Percentiles rank a stretch among this genome's conserved stretches.
These are phyloP conservation scores for Elsinoe australis DNA, from an alignment of 2,329 filamentous ascomycete species.

Conservation along the genomic window DNA sequence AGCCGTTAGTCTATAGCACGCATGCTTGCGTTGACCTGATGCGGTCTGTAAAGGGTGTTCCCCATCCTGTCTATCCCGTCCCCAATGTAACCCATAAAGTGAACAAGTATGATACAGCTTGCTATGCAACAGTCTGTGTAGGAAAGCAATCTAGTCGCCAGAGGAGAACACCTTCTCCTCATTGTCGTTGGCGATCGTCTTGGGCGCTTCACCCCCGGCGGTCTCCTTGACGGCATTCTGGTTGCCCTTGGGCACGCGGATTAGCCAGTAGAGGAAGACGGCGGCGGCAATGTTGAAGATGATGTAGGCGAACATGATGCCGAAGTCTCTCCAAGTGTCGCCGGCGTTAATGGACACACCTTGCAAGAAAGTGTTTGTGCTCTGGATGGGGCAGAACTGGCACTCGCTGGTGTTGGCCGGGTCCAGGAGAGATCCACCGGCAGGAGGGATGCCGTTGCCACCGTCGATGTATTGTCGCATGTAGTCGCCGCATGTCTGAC, in stretches of 20 bases:
- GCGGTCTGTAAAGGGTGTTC: background rate
- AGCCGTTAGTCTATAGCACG: slow-evolving; percentile 9
- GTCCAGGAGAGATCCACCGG: slow-evolving; percentile 35
- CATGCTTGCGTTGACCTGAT: slow-evolving; percentile 4
- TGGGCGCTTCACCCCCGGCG: slow-evolving; percentile 81
- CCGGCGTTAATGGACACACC: slow-evolving; percentile 37
- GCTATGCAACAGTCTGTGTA: background rate
- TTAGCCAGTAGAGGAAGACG: slow-evolving; percentile 47
- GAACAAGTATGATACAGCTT: slow-evolving; percentile 5
- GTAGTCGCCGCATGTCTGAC: slow-evolving; percentile 37
- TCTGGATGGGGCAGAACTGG: slow-evolving; percentile 35
- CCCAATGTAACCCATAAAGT: background rate
- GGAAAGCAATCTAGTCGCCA: slow-evolving; percentile 12
- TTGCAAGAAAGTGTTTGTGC: slow-evolving; percentile 39
- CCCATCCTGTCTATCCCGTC: background rate
- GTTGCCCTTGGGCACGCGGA: slow-evolving; percentile 46
- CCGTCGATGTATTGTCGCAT: slow-evolving; percentile 29
- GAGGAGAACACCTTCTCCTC: slow-evolving; percentile 17
- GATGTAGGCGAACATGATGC: slow-evolving; percentile 47
- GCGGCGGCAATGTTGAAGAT: slow-evolving; percentile 46
- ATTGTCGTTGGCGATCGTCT: slow-evolving; percentile 71
- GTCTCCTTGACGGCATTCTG: slow-evolving; percentile 48
- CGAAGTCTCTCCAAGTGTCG: slow-evolving; percentile 48
- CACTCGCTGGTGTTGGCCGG: slow-evolving; percentile 31
- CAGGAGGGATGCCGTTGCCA: background rate